A percentile compares a stretch with the other conserved stretches of the same genome.
Conservation (phyloP, 345 rosid species). For the Brassica carinata region DNA sequence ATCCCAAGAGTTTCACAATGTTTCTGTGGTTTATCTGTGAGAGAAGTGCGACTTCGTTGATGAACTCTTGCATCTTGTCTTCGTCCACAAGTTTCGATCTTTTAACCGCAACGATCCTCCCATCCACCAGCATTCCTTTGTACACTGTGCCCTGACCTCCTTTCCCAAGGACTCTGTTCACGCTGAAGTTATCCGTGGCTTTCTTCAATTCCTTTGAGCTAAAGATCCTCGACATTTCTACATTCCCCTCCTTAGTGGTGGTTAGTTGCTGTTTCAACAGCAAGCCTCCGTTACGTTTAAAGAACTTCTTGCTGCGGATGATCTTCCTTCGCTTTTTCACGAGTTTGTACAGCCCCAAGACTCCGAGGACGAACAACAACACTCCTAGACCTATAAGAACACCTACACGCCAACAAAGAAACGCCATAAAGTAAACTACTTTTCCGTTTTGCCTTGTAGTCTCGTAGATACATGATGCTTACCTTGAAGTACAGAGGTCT, state of each 20-base stretch:
- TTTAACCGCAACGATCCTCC: slow-evolving; percentile 22
- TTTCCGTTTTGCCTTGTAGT: not conserved
- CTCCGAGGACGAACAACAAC: slow-evolving; percentile 3
- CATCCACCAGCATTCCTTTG: slow-evolving; percentile 33
- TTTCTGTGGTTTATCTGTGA: slow-evolving; percentile 35
- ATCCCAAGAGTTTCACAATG: slow-evolving; percentile 37
- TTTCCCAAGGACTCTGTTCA: slow-evolving; percentile 25
- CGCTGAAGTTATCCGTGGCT: slow-evolving; percentile 30
- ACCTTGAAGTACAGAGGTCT: slow-evolving; percentile 9
- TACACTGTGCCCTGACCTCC: slow-evolving; percentile 41
- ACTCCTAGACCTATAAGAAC: slow-evolving; percentile 22
- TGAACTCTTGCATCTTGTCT: slow-evolving; percentile 21
- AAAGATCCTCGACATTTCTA: slow-evolving; percentile 18
- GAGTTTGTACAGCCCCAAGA: not conserved
- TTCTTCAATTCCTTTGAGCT: slow-evolving; percentile 20
- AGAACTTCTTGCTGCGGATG: slow-evolving; percentile 1
- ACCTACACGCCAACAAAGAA: not conserved
- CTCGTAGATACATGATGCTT: not conserved
- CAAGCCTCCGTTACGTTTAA: slow-evolving; percentile 36
- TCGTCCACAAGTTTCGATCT: slow-evolving; percentile 28
- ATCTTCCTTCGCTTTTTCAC: slow-evolving; percentile 12
- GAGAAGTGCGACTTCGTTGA: slow-evolving; percentile 24
- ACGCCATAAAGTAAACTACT: not conserved
- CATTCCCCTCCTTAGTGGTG: not conserved
- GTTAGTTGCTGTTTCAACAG: slow-evolving; percentile 16